phyloP scores from a whole-genome alignment of 805 yeast genomes.

The Saccharomyces paradoxus region DNA sequence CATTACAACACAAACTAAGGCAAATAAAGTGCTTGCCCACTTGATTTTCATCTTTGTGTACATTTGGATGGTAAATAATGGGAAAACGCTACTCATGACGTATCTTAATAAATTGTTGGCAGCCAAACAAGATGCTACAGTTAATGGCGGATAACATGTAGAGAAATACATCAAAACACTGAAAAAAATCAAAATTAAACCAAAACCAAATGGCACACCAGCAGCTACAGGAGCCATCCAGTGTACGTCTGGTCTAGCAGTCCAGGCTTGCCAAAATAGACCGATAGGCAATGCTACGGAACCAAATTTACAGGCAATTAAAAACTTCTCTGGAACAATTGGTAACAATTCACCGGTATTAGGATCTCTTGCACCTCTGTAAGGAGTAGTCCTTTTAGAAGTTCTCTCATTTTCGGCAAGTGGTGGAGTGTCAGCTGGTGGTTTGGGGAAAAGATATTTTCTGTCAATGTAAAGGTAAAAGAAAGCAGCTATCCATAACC shows the following conservation, averaged over 20 bases:
- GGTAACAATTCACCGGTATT: slow-evolving; percentile 44
- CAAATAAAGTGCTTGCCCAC: slow-evolving; percentile 68
- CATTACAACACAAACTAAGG: slow-evolving; percentile 57
- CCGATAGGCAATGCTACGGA: slow-evolving; percentile 58
- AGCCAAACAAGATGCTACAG: slow-evolving; percentile 81
- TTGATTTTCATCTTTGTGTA: slow-evolving; percentile 57
- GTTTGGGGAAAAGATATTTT: slow-evolving; percentile 42
- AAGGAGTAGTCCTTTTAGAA: slow-evolving; percentile 20
- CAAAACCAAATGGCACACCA: slow-evolving; percentile 74
- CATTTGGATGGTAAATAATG: slow-evolving; percentile 82
- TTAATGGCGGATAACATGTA: slow-evolving; percentile 62
- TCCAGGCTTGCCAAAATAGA: slow-evolving; percentile 79
- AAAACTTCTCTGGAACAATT: slow-evolving; percentile 53
- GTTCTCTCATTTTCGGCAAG: slow-evolving; percentile 31
- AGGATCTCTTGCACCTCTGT: slow-evolving; percentile 40
- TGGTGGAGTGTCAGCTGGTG: slow-evolving; percentile 50
- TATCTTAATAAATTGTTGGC: slow-evolving; percentile 80
- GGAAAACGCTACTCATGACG: slow-evolving; percentile 70
- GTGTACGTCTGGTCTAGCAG: slow-evolving; percentile 50
- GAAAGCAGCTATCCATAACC: slow-evolving; percentile 48
- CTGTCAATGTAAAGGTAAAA: slow-evolving; percentile 46
- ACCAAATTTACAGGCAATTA: slow-evolving; percentile 58
- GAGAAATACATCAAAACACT: slow-evolving; percentile 61
- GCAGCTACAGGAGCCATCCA: slow-evolving; percentile 74
- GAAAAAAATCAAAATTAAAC: slow-evolving; percentile 64